Percentiles rank a stretch among this genome's conserved stretches.
Conservation (phyloP, 2,329 filamentous ascomycete genomes). For the Lecanoromycetidae sp. region DNA sequence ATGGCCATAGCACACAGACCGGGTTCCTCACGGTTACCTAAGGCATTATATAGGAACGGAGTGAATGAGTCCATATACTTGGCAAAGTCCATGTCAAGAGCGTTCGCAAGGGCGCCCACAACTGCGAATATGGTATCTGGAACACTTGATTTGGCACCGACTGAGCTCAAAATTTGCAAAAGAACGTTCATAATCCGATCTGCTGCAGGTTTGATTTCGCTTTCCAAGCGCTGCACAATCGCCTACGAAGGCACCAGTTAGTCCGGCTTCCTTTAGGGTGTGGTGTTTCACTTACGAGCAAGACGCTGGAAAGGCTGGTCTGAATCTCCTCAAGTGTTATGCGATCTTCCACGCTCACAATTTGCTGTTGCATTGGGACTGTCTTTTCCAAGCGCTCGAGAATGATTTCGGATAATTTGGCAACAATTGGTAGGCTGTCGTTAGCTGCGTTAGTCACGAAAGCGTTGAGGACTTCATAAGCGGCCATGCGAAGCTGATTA, state of each 20-base stretch:
- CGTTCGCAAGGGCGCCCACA: slow-evolving; percentile 81
- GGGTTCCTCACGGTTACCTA: slow-evolving; percentile 91
- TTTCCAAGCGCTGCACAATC: slow-evolving; percentile 82
- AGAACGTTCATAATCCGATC: slow-evolving; percentile 89
- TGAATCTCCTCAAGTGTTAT: slow-evolving; percentile 96
- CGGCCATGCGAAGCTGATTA: slow-evolving; percentile 80
- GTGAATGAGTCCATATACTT: slow-evolving; percentile 97
- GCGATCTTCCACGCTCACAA: slow-evolving; percentile 92
- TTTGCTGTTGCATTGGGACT: slow-evolving; percentile 75
- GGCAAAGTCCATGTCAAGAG: slow-evolving; percentile 81
- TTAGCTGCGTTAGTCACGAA: slow-evolving; percentile 86
- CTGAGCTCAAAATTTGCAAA: slow-evolving; percentile 64
- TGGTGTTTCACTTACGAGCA: slow-evolving; percentile 45
- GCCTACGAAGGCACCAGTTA: slow-evolving; percentile 31
- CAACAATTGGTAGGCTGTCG: slow-evolving; percentile 71
- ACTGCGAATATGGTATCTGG: slow-evolving; percentile 89
- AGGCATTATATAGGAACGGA: slow-evolving; percentile 84
- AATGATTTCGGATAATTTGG: slow-evolving; percentile 72
- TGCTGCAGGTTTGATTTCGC: slow-evolving; percentile 77
- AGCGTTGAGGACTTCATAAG: slow-evolving; percentile 91
- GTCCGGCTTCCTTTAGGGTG: slow-evolving; percentile 13
- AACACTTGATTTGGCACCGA: slow-evolving; percentile 79
- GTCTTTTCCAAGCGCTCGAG: slow-evolving; percentile 86
- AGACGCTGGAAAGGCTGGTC: slow-evolving; percentile 81
- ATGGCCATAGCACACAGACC: slow-evolving; percentile 94